These are phyloP conservation scores for Clarkia xantiana DNA, from an alignment of 345 rosid genomes.

Conservation along the genomic window DNA sequence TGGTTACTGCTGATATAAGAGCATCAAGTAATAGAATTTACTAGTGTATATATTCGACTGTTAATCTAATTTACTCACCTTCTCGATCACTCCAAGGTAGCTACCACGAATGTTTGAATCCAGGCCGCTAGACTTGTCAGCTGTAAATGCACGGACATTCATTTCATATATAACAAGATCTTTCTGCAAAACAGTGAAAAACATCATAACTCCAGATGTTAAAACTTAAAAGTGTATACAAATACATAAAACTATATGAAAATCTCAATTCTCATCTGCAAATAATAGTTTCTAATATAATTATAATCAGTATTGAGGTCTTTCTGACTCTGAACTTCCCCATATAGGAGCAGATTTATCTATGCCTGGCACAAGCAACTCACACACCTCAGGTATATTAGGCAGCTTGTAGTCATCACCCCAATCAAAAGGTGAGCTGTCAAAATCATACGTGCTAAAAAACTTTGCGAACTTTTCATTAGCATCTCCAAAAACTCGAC, in stretches of 20 bases:
- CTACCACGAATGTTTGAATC: constrained; percentile 54
- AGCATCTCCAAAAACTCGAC: constrained; percentile 55
- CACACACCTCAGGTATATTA: constrained; percentile 59
- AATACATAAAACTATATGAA: too few species aligned
- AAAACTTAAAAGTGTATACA: too few species aligned
- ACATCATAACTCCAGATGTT: background rate
- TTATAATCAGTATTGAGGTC: too few species aligned
- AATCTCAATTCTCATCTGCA: too few species aligned
- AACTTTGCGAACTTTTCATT: constrained; percentile 43
- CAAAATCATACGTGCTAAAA: constrained; percentile 78
- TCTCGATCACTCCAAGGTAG: constrained; percentile 74
- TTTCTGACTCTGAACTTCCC: too few species aligned
- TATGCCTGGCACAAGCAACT: background rate
- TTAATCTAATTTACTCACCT: constrained; percentile 29
- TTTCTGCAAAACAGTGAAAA: constrained; percentile 37
- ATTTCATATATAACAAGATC: constrained; percentile 92
- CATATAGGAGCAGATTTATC: too few species aligned
- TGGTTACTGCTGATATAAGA: too few species aligned
- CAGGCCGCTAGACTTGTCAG: constrained; percentile 69
- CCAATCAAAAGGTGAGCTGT: constrained; percentile 70
- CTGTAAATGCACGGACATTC: constrained; percentile 93
- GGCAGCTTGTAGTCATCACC: constrained; percentile 60
- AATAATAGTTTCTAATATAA: too few species aligned
- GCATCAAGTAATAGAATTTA: too few species aligned
- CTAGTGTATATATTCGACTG: background rate